Percentiles rank a stretch among this genome's conserved stretches.
Conservation (phyloP, 2,329 filamentous ascomycete genomes). For the Aspergillus arachidicola region DNA sequence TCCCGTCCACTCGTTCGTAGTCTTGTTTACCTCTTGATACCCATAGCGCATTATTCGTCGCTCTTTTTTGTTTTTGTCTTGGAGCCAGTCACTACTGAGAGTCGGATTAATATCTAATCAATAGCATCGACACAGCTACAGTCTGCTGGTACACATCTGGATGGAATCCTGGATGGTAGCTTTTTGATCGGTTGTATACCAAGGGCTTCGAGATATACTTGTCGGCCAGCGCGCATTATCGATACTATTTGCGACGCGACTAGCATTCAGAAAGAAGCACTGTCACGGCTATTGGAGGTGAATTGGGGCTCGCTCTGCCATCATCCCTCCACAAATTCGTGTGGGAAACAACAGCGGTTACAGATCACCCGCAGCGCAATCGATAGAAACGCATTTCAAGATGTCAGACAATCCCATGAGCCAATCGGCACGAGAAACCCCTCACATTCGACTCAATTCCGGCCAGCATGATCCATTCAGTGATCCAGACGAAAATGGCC, state of each 20-base stretch:
- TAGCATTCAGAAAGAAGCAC: neutral
- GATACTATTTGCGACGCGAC: neutral
- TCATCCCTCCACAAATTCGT: neutral
- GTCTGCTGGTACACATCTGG: neutral
- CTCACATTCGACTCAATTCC: conserved; percentile 67
- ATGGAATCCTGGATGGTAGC: neutral
- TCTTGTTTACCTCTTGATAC: neutral
- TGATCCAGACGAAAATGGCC: conserved; percentile 35
- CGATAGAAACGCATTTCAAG: neutral
- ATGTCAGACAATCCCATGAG: neutral
- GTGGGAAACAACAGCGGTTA: neutral
- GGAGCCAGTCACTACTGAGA: conserved; percentile 2
- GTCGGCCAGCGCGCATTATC: neutral
- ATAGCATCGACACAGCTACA: neutral
- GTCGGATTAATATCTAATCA: neutral
- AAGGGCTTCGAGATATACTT: neutral
- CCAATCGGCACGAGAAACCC: conserved; percentile 36
- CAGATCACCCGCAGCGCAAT: neutral
- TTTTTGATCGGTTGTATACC: neutral
- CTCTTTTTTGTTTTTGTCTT: neutral
- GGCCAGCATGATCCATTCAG: conserved; percentile 57
- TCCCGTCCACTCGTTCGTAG: conserved; percentile 12
- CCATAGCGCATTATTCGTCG: conserved; percentile 4
- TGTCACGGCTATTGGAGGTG: neutral
- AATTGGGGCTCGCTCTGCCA: neutral